A percentile compares a stretch with the other conserved stretches of the same genome.
Conservation (phyloP, 495 filamentous ascomycete genomes). For the Daldinia caldariorum region DNA sequence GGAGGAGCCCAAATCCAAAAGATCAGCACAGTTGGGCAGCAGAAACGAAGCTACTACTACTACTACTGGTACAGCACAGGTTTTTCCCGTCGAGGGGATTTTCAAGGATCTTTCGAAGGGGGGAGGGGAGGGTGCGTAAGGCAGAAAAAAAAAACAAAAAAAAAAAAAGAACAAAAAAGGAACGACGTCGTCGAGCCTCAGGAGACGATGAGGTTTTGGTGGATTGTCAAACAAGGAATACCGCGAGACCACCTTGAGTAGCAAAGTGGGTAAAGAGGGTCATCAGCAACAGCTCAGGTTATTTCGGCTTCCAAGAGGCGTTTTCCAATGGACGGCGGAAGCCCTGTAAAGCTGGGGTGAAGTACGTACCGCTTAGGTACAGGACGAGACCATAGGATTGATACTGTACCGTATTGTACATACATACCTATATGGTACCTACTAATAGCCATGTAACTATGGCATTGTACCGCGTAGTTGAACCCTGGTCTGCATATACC, state of each 20-base stretch:
- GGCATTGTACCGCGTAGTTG: slow-evolving; percentile 15
- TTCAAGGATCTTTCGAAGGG: slow-evolving; percentile 31
- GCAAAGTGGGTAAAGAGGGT: slow-evolving; percentile 46
- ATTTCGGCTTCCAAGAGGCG: slow-evolving; percentile 44
- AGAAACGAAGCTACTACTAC: slow-evolving; percentile 44
- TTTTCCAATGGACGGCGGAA: slow-evolving; percentile 32
- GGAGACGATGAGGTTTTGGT: slow-evolving; percentile 44
- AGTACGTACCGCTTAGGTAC: slow-evolving; percentile 19
- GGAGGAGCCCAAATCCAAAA: slow-evolving; percentile 49
- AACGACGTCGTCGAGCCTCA: slow-evolving; percentile 44
- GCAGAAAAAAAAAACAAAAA: slow-evolving; percentile 8
- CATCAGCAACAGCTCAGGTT: slow-evolving; percentile 42
- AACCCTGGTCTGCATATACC: slow-evolving; percentile 13
- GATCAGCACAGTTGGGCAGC: slow-evolving; percentile 55
- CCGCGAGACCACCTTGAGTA: slow-evolving; percentile 39
- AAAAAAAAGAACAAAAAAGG: slow-evolving; percentile 21
- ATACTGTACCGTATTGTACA: slow-evolving; percentile 17
- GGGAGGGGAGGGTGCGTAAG: slow-evolving; percentile 9
- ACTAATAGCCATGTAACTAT: background rate
- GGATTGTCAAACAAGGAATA: slow-evolving; percentile 45
- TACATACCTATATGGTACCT: background rate
- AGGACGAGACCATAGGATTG: background rate
- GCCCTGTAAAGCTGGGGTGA: slow-evolving; percentile 36
- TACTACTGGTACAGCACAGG: slow-evolving; percentile 33
- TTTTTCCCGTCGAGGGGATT: slow-evolving; percentile 21